A percentile compares a stretch with the other conserved stretches of the same genome.
Conservation (phyloP, 192 early-diverging fungal genomes). For the Chytriomyces sp. region DNA sequence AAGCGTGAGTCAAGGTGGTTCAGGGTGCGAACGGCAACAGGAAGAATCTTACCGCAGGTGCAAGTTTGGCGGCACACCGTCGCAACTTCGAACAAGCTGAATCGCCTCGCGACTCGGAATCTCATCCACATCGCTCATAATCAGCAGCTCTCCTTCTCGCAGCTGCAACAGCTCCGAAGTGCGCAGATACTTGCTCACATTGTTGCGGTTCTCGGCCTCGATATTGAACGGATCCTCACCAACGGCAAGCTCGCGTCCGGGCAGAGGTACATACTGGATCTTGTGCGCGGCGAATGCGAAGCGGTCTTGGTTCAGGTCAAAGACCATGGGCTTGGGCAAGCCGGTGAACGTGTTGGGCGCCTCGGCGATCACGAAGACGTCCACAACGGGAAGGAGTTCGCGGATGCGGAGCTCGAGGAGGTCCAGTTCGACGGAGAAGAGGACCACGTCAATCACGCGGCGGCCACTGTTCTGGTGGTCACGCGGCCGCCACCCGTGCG, state of each 20-base stretch:
- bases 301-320: conserved; percentile 45
- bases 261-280: conserved; percentile 46
- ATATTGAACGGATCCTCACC: conserved; percentile 51
- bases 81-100: conserved; percentile 46
- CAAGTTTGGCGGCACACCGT: conserved; percentile 44
- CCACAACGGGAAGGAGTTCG: conserved; percentile 61
- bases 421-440: conserved; percentile 68
- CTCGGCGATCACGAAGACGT: conserved; percentile 64
- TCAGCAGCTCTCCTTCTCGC: conserved; percentile 48
- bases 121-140: conserved; percentile 66
- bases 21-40: too few relatives aligned
- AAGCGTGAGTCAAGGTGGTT: too few relatives aligned
- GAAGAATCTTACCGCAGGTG: conserved; percentile 48
- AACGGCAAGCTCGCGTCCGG: conserved; percentile 20
- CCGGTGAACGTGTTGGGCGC: conserved; percentile 60
- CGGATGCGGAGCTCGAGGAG: conserved; percentile 58
- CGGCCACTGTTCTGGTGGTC: background rate
- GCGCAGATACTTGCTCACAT: conserved; percentile 48
- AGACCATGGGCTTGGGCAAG: conserved; percentile 46
- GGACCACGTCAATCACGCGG: conserved; percentile 59
- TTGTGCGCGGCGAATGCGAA: conserved; percentile 61
- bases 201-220: conserved; percentile 45
- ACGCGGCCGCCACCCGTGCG: conserved; percentile 53
- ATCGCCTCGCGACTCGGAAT: conserved; percentile 51
- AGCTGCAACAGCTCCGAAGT: conserved; percentile 11